These are phyloP conservation scores for Trichoderma asperelloides DNA, from an alignment of 495 filamentous ascomycete genomes.

Conservation along the genomic window DNA sequence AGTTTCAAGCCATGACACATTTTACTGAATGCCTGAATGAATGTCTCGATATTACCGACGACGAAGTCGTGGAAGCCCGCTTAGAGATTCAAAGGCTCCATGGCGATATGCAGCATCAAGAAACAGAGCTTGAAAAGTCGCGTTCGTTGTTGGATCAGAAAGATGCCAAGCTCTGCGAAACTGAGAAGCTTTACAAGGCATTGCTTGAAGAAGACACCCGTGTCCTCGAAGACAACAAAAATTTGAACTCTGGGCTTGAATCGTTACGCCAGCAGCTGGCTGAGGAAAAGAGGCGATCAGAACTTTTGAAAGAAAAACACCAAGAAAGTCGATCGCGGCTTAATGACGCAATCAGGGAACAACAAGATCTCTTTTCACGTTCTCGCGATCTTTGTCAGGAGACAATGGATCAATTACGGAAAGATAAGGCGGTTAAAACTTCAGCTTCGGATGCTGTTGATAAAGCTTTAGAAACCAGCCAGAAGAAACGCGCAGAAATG, in stretches of 20 bases:
- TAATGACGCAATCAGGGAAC: conserved; percentile 9
- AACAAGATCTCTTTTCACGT: not conserved
- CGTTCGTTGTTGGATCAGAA: not conserved
- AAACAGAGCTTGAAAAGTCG: not conserved
- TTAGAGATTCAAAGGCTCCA: not conserved
- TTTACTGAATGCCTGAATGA: not conserved
- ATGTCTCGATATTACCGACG: not conserved
- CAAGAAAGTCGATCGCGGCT: not conserved
- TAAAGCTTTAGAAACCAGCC: conserved; percentile 1
- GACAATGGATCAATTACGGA: not conserved
- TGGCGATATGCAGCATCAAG: not conserved
- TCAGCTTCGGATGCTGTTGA: not conserved
- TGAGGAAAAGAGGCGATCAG: not conserved
- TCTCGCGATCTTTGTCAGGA: not conserved
- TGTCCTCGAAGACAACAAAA: not conserved
- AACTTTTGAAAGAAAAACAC: not conserved
- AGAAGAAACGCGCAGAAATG: not conserved
- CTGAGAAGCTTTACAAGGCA: not conserved
- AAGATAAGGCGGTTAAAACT: not conserved
- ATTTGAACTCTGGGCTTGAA: not conserved
- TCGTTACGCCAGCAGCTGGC: not conserved
- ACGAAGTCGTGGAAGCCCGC: not conserved
- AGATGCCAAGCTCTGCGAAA: not conserved
- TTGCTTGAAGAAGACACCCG: not conserved
- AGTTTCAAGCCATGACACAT: not conserved